Base-by-base conservation (phyloP, 805 yeast species). In the Saccharomycopsis selenospora region DNA sequence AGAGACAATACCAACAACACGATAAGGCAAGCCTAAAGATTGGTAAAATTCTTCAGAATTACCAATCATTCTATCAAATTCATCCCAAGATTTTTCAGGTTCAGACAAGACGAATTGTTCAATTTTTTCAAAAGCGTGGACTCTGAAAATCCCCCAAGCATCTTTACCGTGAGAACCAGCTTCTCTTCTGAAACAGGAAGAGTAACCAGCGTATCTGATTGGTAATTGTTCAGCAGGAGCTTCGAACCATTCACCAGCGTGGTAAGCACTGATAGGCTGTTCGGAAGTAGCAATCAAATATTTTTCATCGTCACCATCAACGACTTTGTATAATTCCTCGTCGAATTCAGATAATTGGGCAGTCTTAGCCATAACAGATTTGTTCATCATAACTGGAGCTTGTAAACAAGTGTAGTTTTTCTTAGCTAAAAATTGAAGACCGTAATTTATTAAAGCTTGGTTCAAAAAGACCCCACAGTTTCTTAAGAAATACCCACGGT, bases 71-170 rank as follows among this genome's bases (percentile, higher is more conserved):
- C 85, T 80, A 67, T 93, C 97, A 61, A 93, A 93, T 75, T 93
- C 98, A 55, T 77, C 80, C 98, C 98, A 91, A 3, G 98, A 91
- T 64, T 90, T 87, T 67, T 90, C 98, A 49, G 99, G 99, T 74
- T 93, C 99, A 55, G 98, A 84, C 60, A 93, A 67, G 59, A 85
- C 82, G 65, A 93, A 93, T 72, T 93, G 99, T 73, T 93, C 99
- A 62, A 93, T 88, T 73, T 93, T 93, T 73, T 93, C 99, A 64
- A 93, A 93, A 54, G 95, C 95, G 66, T 93, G 99, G 51, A 93
- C 98, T 72, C 99, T 85, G 82, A 93, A 93, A 57, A 93, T 89
- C 71, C 99, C 99, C 99, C 99, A 93, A 44, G 99, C 99, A 64
- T 93, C 99, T 68, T 91, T 91, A 68, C 99, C 99, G 63, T 91